A percentile compares a stretch with the other conserved stretches of the same genome.
These are phyloP conservation scores for Carex myosuroides DNA, from an alignment of 176 grass and related monocot genomes.

Conservation along the genomic window DNA sequence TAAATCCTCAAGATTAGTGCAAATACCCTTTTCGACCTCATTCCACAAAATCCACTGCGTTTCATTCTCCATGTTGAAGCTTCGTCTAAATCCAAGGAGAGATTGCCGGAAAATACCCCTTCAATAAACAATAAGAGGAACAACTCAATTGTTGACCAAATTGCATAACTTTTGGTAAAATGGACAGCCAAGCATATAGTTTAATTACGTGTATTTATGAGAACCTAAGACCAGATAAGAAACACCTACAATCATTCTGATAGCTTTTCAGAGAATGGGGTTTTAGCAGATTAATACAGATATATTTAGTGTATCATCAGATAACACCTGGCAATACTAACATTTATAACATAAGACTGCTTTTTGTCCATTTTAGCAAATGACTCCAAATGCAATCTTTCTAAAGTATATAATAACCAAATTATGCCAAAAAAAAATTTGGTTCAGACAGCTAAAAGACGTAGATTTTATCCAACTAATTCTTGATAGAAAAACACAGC, in stretches of 20 bases:
- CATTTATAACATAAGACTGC: neutral
- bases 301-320: neutral
- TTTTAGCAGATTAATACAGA: neutral
- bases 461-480: neutral
- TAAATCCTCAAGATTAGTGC: neutral
- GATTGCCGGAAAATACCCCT: constrained; percentile 85
- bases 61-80: constrained; percentile 75
- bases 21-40: constrained; percentile 90
- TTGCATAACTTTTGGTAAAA: neutral
- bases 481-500: neutral
- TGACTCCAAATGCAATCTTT: constrained; percentile 17
- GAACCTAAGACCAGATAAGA: neutral
- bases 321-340: neutral
- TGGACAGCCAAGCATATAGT: neutral
- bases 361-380: neutral
- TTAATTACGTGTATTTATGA: neutral
- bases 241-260: neutral
- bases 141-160: neutral
- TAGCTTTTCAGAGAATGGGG: neutral
- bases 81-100: constrained; percentile 72
- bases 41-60: constrained; percentile 87
- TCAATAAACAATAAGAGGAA: constrained; percentile 3
- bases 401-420: neutral
- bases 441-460: neutral
- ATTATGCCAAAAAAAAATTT: neutral